Base-by-base conservation (phyloP, 306 rosid genomes). In the Sesbania bispinosa region DNA sequence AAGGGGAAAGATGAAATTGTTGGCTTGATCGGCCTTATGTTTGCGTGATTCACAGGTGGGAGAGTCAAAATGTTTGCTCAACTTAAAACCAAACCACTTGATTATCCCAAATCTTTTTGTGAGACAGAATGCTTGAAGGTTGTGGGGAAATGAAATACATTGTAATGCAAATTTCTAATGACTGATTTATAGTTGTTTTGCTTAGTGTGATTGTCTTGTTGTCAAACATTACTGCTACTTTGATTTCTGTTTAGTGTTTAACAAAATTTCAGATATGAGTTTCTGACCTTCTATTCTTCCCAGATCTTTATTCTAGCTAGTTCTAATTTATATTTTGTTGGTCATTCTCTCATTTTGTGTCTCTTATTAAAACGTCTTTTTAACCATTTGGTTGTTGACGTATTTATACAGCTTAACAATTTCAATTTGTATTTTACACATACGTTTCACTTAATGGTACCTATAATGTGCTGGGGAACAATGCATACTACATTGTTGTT, bases 361-460 rank as follows among this genome's bases (percentile, higher is more conserved):
- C 42, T 43, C 7, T 24, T 20, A 0, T 0, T 1, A 15, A 15
- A 41, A 14, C 4, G 19, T 6, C 2, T 4, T 19, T 59, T 50
- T 26, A 2, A 58, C 53, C 66, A 67, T 52, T 60, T 33, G 23
- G 39, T 33, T 62, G 73, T 33, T 67, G 53, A 58, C 62, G 43
- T n/a, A 19, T 10, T 55, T 57, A 18, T 19, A 29, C 32, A 46
- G n/a, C 7, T 5, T 10, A 33, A 50, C 39, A 46, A 50, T 60
- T 73, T 60, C 32, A 45, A 46, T 21, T 58, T 68, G 36, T 67
- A 5, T 38, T 29, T n/a, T 20, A 59, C 14, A 38, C 46, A 38
- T 10, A 51, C 7, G 1, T 35, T 29, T 29, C 23, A 23, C 23
- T 41, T 2, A 21, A n/a, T 32, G n/a, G 33, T 36, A 16, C n/a